Evolutionary conservation across 2,329 filamentous ascomycete species (phyloP).

Genomic region (Colletotrichum theobromicola): DNA sequence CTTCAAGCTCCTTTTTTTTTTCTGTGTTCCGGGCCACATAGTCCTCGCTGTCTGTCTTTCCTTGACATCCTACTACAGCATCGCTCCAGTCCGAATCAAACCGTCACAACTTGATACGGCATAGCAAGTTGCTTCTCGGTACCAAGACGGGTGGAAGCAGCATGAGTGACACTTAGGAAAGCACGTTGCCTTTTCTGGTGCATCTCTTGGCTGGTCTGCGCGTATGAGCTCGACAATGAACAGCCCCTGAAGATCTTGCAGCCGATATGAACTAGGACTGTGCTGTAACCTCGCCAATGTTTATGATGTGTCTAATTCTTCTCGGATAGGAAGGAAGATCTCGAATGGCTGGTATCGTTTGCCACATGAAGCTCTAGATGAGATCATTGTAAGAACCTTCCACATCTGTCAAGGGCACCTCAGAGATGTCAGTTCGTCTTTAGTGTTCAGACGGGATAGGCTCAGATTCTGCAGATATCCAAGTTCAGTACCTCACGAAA

Average conservation of each 20-base stretch:
- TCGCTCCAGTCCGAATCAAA: neutral
- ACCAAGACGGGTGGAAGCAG: neutral
- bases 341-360: neutral
- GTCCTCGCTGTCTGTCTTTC: neutral
- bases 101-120: neutral
- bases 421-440: neutral
- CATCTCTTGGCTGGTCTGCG: neutral
- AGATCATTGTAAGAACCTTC: neutral
- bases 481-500: neutral
- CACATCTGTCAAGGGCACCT: neutral
- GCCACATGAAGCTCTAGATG: neutral
- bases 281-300: neutral
- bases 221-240: neutral
- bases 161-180: neutral
- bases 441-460: neutral
- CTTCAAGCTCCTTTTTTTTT: rapidly evolving
- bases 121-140: neutral
- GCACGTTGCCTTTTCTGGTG: neutral
- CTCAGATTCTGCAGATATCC: neutral
- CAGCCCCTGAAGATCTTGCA: neutral
- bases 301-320: neutral
- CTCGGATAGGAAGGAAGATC: neutral
- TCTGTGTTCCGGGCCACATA: neutral
- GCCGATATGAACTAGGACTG: neutral
- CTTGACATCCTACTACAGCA: neutral